phyloP scores from a whole-genome alignment of 2,329 filamentous ascomycete genomes.

The Trichoderma breve region DNA sequence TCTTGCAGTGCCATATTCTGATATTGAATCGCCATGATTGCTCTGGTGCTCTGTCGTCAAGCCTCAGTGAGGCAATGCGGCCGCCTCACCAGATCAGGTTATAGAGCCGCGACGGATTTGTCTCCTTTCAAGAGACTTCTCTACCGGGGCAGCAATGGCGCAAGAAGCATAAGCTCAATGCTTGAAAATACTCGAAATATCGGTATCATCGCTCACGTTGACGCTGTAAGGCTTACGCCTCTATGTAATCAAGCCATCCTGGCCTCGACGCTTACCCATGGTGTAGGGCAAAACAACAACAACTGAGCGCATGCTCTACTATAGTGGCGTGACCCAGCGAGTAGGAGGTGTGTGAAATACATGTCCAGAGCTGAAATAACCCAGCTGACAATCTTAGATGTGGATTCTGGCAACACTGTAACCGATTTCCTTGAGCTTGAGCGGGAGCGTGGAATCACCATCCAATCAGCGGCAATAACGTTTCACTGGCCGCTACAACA shows the following conservation, averaged over 20 bases:
- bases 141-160: neutral
- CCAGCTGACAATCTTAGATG: slow-evolving; percentile 53
- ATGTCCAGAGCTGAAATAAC: neutral
- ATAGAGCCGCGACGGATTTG: neutral
- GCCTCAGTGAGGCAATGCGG: slow-evolving; percentile 8
- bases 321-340: slow-evolving; percentile 83
- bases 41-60: slow-evolving; percentile 20
- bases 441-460: slow-evolving; percentile 88
- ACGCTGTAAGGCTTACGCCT: slow-evolving; percentile 59
- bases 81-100: neutral
- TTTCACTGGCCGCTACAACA: slow-evolving; percentile 80
- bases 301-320: slow-evolving; percentile 98
- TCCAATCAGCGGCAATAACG: slow-evolving; percentile 94
- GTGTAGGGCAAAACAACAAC: slow-evolving; percentile 88
- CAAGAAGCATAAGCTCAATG: neutral
- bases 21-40: slow-evolving; percentile 21
- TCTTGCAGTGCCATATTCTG: neutral
- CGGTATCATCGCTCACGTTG: slow-evolving; percentile 97
- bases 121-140: neutral
- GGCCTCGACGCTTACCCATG: neutral
- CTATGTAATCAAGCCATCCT: neutral
- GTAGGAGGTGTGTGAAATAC: slow-evolving; percentile 61
- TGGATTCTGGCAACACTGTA: slow-evolving; percentile 94
- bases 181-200: slow-evolving; percentile 76
- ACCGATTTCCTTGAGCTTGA: slow-evolving; percentile 96